phyloP scores from a whole-genome alignment of 352 stramenopile species.

The Hyaloperonospora arabidopsidis region DNA sequence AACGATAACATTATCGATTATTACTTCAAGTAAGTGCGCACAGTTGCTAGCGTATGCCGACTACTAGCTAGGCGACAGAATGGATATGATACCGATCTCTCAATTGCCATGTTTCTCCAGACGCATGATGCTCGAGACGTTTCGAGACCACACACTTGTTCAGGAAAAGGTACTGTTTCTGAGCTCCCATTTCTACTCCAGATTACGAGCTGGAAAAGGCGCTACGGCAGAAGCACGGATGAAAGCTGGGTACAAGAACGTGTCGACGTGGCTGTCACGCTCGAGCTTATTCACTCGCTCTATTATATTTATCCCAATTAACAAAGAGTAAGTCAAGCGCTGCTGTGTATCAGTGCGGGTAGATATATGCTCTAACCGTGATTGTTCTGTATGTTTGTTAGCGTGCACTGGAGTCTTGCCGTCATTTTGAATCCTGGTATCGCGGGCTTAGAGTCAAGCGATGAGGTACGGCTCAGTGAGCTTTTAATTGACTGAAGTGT shows the following conservation, averaged over 20 bases:
- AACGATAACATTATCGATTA: constrained; percentile 92
- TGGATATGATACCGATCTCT: not conserved
- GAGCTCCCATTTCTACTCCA: constrained; percentile 74
- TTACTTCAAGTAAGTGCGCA: constrained; percentile 74
- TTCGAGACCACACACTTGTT: constrained; percentile 28
- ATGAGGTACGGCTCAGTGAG: constrained; percentile 21
- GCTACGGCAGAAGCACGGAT: constrained; percentile 25
- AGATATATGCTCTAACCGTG: constrained; percentile 8
- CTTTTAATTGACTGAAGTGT: not conserved
- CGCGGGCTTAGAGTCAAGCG: constrained; percentile 24
- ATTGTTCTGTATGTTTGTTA: constrained; percentile 16
- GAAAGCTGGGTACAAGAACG: constrained; percentile 65
- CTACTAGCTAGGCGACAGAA: not conserved
- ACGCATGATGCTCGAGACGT: constrained; percentile 51
- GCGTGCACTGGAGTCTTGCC: constrained; percentile 77
- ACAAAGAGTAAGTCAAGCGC: constrained; percentile 58
- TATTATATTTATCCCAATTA: constrained; percentile 83
- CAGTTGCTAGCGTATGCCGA: not conserved
- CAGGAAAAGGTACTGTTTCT: constrained; percentile 71
- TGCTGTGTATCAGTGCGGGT: not conserved
- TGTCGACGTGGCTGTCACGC: constrained; percentile 61
- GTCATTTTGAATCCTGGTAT: constrained; percentile 63
- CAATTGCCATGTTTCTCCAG: constrained; percentile 18
- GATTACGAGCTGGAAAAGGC: constrained; percentile 44
- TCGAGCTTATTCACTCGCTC: constrained; percentile 64